Conservation (phyloP, 768 basidiomycete species). For the Gautieria morchelliformis region DNA sequence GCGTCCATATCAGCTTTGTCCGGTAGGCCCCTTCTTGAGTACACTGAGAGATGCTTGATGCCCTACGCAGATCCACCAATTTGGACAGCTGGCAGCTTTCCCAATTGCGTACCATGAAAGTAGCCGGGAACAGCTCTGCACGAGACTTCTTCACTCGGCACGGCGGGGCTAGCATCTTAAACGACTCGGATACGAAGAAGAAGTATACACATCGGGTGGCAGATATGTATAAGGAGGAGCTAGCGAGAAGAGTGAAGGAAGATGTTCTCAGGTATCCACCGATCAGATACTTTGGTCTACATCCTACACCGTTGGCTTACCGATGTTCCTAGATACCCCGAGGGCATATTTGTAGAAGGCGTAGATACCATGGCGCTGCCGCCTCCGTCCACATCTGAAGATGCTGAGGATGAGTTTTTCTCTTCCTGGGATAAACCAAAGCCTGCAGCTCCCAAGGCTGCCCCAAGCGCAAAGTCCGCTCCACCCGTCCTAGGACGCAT, state of each 20-base stretch:
- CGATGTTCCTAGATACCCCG: conserved; percentile 51
- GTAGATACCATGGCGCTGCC: conserved; percentile 35
- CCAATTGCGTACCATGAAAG: conserved; percentile 93
- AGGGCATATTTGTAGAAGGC: conserved; percentile 78
- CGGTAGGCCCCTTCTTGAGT: conserved; percentile 43
- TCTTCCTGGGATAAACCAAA: conserved; percentile 91
- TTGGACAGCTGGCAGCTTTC: conserved; percentile 88
- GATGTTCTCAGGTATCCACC: conserved; percentile 54
- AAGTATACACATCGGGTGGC: conserved; percentile 82
- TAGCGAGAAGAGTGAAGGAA: conserved; percentile 68
- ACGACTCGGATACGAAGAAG: conserved; percentile 71
- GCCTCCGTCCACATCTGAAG: conserved; percentile 20
- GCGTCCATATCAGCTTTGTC: conserved; percentile 96
- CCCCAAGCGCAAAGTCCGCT: conserved; percentile 23
- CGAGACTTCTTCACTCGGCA: conserved; percentile 86
- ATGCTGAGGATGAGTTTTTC: conserved; percentile 78
- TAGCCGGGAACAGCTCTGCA: conserved; percentile 83
- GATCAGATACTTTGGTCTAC: background rate
- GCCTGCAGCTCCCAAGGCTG: conserved; percentile 41
- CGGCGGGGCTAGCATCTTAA: conserved; percentile 62
- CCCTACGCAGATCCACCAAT: conserved; percentile 71
- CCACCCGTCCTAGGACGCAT: conserved; percentile 50
- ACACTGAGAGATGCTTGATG: background rate
- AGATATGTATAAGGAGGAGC: conserved; percentile 86
- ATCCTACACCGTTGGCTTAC: background rate